Percentiles rank a stretch among this genome's conserved stretches.
These are phyloP conservation scores for Filobasidium wieringae DNA, from an alignment of 768 basidiomycete species.

Conservation along the genomic window DNA sequence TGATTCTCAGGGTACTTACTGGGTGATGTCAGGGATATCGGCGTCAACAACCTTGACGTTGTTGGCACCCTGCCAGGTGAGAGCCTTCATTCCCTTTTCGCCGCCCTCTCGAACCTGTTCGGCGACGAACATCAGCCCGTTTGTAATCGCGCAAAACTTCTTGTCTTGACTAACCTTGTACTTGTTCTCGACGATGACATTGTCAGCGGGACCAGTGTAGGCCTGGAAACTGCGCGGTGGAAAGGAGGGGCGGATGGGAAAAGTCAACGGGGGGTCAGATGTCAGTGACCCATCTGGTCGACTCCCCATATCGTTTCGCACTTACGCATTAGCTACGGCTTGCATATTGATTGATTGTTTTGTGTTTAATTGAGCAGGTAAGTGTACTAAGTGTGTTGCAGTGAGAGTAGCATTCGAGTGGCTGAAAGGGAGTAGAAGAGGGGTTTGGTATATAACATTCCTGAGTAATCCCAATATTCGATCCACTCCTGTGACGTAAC, in stretches of 20 bases:
- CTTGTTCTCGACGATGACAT: constrained; percentile 4
- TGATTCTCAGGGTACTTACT: too few relatives aligned
- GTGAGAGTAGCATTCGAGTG: too few relatives aligned
- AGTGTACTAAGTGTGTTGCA: too few relatives aligned
- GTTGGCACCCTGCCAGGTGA: constrained; percentile 54
- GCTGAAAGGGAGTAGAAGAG: too few relatives aligned
- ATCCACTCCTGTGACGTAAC: too few relatives aligned
- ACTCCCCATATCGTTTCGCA: neutral
- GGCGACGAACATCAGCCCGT: constrained; percentile 38
- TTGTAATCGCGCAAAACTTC: too few relatives aligned
- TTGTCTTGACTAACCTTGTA: too few relatives aligned
- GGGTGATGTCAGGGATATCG: constrained; percentile 51
- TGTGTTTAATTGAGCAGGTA: too few relatives aligned
- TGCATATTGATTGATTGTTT: constrained; percentile 18
- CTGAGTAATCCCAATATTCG: too few relatives aligned
- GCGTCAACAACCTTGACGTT: constrained; percentile 44
- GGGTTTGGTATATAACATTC: too few relatives aligned
- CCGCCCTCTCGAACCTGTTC: constrained; percentile 47
- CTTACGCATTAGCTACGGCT: constrained; percentile 11
- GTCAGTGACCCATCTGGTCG: neutral
- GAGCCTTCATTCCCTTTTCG: constrained; percentile 51
- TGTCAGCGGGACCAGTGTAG: constrained; percentile 5
- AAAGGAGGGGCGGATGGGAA: neutral
- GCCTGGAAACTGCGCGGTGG: neutral
- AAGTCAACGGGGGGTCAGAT: neutral